Conservation (phyloP, 257 asterid genomes). For the Rauvolfia tetraphylla region DNA sequence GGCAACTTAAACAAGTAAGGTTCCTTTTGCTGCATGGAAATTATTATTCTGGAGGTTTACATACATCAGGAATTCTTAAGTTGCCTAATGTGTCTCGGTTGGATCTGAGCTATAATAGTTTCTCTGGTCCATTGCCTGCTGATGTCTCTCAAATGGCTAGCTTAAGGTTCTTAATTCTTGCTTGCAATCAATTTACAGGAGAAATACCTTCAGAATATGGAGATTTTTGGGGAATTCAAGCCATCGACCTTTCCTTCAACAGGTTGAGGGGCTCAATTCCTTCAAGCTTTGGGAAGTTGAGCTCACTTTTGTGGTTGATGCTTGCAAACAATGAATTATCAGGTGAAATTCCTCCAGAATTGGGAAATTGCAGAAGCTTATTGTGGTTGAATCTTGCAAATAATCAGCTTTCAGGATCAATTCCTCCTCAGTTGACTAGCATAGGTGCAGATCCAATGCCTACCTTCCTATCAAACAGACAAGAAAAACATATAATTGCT, state of each 20-base stretch:
- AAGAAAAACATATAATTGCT: conserved; percentile 32
- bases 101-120: conserved; percentile 74
- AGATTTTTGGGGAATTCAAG: conserved; percentile 57
- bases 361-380: conserved; percentile 75
- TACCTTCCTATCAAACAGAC: conserved; percentile 57
- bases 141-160: conserved; percentile 51
- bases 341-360: conserved; percentile 58
- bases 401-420: conserved; percentile 47
- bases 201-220: conserved; percentile 73
- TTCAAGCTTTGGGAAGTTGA: conserved; percentile 48
- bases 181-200: conserved; percentile 67
- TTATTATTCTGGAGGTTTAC: conserved; percentile 55
- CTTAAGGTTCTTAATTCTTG: conserved; percentile 65
- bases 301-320: conserved; percentile 77
- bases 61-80: conserved; percentile 52
- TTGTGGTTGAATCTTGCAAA: conserved; percentile 73
- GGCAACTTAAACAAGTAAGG: conserved; percentile 53
- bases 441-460: conserved; percentile 52
- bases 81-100: conserved; percentile 55
- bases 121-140: conserved; percentile 64
- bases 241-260: conserved; percentile 84
- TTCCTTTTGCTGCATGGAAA: conserved; percentile 65
- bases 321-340: conserved; percentile 69
- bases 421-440: conserved; percentile 47
- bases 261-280: conserved; percentile 57